Conservation (phyloP, 495 filamentous ascomycete species). For the Xylaria venustula region DNA sequence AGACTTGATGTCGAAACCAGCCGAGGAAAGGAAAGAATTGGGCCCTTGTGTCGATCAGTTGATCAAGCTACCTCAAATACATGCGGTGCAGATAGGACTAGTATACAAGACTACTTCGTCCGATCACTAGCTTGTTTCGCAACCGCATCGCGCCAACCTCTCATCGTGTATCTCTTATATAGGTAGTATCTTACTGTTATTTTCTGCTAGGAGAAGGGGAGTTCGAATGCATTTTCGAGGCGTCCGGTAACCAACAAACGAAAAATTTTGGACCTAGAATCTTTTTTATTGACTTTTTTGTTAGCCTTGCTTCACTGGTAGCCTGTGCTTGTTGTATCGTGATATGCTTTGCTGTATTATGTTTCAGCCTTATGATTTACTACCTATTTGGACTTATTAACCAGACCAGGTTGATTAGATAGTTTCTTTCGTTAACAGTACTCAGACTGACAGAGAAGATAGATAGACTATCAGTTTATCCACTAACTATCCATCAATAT, state of each 20-base stretch:
- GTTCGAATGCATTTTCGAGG: conserved; percentile 12
- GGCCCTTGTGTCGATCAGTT: too few species aligned
- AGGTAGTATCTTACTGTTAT: neutral
- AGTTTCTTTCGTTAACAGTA: too few species aligned
- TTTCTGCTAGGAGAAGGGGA: neutral
- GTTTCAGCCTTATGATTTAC: too few species aligned
- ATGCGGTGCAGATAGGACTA: neutral
- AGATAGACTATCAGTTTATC: too few species aligned
- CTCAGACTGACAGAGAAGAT: too few species aligned
- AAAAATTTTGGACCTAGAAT: too few species aligned
- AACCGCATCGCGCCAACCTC: neutral
- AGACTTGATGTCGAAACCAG: neutral
- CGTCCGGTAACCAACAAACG: too few species aligned
- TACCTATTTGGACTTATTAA: too few species aligned
- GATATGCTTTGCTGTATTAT: neutral
- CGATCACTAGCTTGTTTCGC: neutral
- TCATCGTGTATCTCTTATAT: neutral
- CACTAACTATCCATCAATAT: too few species aligned
- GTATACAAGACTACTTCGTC: neutral
- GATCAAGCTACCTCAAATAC: neutral
- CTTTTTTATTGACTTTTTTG: neutral
- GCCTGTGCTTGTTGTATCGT: neutral
- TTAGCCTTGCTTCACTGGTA: neutral
- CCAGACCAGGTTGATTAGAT: too few species aligned
- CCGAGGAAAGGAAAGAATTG: neutral